Conservation (phyloP, 768 basidiomycete genomes). For the Macrolepiota albuminosa region DNA sequence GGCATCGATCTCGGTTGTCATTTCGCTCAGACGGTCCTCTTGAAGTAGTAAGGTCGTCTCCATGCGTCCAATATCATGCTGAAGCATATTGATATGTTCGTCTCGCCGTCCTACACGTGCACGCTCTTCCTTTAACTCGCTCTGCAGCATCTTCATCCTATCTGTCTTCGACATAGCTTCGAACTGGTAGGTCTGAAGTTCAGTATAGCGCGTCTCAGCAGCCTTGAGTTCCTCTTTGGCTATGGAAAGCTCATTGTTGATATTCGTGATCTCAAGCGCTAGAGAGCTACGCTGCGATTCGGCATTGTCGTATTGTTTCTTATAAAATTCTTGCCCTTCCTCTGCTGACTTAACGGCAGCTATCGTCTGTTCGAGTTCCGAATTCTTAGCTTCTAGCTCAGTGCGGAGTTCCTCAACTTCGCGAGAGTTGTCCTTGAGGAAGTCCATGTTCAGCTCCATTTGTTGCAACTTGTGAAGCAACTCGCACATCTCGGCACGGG, state of each 20-base stretch:
- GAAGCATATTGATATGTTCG: slow-evolving; percentile 73
- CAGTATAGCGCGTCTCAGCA: slow-evolving; percentile 56
- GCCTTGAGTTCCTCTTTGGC: slow-evolving; percentile 50
- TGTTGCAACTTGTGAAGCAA: slow-evolving; percentile 22
- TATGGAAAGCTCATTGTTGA: slow-evolving; percentile 51
- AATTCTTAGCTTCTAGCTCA: slow-evolving; percentile 28
- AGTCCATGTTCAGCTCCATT: slow-evolving; percentile 24
- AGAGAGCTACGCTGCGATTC: slow-evolving; percentile 68
- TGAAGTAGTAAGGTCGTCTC: slow-evolving; percentile 72
- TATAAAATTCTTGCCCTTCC: slow-evolving; percentile 34
- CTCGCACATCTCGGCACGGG: slow-evolving; percentile 18
- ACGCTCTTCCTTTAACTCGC: slow-evolving; percentile 69
- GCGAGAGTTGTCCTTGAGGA: slow-evolving; percentile 32
- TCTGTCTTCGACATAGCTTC: slow-evolving; percentile 55
- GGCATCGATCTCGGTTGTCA: slow-evolving; percentile 66
- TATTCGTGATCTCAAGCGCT: slow-evolving; percentile 56
- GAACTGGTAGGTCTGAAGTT: slow-evolving; percentile 63
- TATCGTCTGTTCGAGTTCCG: slow-evolving; percentile 26
- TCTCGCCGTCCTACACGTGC: slow-evolving; percentile 58
- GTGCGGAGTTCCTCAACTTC: slow-evolving; percentile 33
- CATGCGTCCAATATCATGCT: slow-evolving; percentile 72
- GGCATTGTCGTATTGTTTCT: slow-evolving; percentile 44
- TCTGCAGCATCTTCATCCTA: slow-evolving; percentile 48
- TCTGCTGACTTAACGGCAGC: slow-evolving; percentile 23
- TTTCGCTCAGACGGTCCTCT: slow-evolving; percentile 69